Evolutionary conservation across 2,329 filamentous ascomycete genomes (phyloP).

Genomic region (Fusarium heterosporum): DNA sequence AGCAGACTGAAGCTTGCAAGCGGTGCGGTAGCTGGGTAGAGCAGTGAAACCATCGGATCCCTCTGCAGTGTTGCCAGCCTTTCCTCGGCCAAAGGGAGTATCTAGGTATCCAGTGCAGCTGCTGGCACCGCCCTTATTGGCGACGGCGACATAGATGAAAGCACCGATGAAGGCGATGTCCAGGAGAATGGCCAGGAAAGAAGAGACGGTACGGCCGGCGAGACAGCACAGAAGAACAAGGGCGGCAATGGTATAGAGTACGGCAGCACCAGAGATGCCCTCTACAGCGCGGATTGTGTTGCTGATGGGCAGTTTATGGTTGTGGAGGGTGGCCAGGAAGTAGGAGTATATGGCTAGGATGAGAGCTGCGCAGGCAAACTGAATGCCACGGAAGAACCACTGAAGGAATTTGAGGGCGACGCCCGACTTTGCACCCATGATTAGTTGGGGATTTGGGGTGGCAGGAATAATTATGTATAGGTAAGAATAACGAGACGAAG

Average conservation of each 20-base stretch:
- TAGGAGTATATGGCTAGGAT: slow-evolving; percentile 85
- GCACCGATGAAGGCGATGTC: slow-evolving; percentile 80
- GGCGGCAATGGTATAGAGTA: slow-evolving; percentile 80
- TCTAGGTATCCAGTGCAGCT: slow-evolving; percentile 71
- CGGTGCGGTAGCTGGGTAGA: slow-evolving; percentile 61
- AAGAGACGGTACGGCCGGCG: slow-evolving; percentile 79
- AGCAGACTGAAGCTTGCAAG: slow-evolving; percentile 82
- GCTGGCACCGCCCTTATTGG: slow-evolving; percentile 76
- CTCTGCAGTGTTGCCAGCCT: slow-evolving; percentile 63
- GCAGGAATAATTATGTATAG: not conserved
- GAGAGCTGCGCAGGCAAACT: slow-evolving; percentile 78
- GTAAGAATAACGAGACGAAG: not conserved
- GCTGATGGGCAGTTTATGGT: slow-evolving; percentile 72
- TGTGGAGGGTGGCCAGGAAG: slow-evolving; percentile 79
- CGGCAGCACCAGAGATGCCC: slow-evolving; percentile 79
- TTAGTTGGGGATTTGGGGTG: slow-evolving; percentile 8
- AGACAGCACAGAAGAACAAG: slow-evolving; percentile 82
- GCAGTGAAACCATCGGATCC: slow-evolving; percentile 60
- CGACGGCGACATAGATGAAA: slow-evolving; percentile 84
- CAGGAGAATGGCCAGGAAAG: slow-evolving; percentile 77
- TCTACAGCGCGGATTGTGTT: slow-evolving; percentile 78
- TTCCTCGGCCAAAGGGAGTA: slow-evolving; percentile 76
- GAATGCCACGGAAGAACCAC: slow-evolving; percentile 77
- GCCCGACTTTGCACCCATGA: slow-evolving; percentile 49
- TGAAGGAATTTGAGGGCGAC: slow-evolving; percentile 75